Evolutionary conservation across 1,284 basidiomycete genomes (phyloP), one percentile per base, ranked within the genome.

Genomic region (Cutaneotrichosporon cutaneum): DNA sequence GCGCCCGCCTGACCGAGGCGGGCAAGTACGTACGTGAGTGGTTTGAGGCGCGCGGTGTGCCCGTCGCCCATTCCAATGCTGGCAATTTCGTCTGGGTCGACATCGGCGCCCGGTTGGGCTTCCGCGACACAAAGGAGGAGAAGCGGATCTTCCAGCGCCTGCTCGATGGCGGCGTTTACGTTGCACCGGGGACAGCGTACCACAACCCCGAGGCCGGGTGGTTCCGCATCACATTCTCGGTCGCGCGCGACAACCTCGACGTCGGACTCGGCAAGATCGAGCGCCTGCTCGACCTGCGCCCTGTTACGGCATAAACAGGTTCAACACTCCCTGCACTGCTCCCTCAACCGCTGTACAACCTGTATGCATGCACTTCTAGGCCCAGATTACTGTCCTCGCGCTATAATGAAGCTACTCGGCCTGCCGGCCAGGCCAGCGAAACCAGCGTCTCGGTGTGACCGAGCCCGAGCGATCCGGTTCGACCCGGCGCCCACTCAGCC

Each of bases 11-110:
- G 39, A 62, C 62, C 21, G 76, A 77, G 52, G 76, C 78, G 0
- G 73, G 76, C 10, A 64, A 64, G 11, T 76, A 70, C 60, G 61
- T 71, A 6, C 67, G 75, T 42, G 47, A 55, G 3, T 80, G 77
- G 77, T 80, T 80, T 57, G 68, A 70, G 53, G 59, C 53, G 4
- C 61, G 76, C 13, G 76, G 75, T 22, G 73, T 80, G 16, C 33
- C 58, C 1, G 78, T 80, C 1, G 74, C 74, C 2, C 50, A 71
- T n/a, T 71, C 70, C 7, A 77, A 77, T 56, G 77, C 78, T 1
- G 78, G 78, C 16, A 72, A 78, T 60, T 80, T 77, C 64, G 66
- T 74, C 22, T 78, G 76, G 77, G 74, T 77, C 50, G 68, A 78
- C 56, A 59, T 79, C 4, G 77, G 75, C 14, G 64, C 45, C 3